phyloP scores from a whole-genome alignment of 352 stramenopile genomes.

The Phytophthora ramorum region DNA sequence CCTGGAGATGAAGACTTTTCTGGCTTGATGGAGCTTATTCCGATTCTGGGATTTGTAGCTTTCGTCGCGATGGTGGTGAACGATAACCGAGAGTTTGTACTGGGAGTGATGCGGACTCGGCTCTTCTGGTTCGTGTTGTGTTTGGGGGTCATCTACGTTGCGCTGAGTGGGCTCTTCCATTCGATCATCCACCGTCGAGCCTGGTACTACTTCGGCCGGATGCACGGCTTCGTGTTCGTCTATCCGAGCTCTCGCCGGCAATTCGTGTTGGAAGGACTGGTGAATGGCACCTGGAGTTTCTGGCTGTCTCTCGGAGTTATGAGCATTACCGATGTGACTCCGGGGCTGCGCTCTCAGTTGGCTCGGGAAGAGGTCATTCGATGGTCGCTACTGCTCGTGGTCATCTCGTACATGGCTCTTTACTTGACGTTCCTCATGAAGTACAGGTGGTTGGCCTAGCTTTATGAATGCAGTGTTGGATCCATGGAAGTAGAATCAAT shows the following conservation, averaged over 20 bases:
- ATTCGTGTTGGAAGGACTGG: slow-evolving; percentile 69
- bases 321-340: slow-evolving; percentile 52
- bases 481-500: neutral
- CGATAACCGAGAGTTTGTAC: slow-evolving; percentile 50
- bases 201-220: slow-evolving; percentile 60
- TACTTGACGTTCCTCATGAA: slow-evolving; percentile 68
- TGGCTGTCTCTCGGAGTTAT: slow-evolving; percentile 60
- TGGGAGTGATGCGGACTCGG: slow-evolving; percentile 43
- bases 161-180: slow-evolving; percentile 67
- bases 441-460: slow-evolving; percentile 56
- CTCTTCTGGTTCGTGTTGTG: slow-evolving; percentile 65
- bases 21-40: slow-evolving; percentile 44
- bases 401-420: slow-evolving; percentile 54
- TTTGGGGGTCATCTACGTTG: slow-evolving; percentile 61
- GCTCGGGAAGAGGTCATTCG: slow-evolving; percentile 60
- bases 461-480: neutral
- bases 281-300: slow-evolving; percentile 74
- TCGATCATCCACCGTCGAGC: slow-evolving; percentile 62
- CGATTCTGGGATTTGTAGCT: slow-evolving; percentile 38
- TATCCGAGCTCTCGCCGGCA: slow-evolving; percentile 69
- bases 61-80: slow-evolving; percentile 49
- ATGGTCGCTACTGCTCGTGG: slow-evolving; percentile 48
- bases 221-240: slow-evolving; percentile 65
- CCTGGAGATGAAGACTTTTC: slow-evolving; percentile 22
- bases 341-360: slow-evolving; percentile 35